These are phyloP conservation scores for Cladosporium oxysporum DNA, from an alignment of 2,329 filamentous ascomycete species.

Conservation along the genomic window DNA sequence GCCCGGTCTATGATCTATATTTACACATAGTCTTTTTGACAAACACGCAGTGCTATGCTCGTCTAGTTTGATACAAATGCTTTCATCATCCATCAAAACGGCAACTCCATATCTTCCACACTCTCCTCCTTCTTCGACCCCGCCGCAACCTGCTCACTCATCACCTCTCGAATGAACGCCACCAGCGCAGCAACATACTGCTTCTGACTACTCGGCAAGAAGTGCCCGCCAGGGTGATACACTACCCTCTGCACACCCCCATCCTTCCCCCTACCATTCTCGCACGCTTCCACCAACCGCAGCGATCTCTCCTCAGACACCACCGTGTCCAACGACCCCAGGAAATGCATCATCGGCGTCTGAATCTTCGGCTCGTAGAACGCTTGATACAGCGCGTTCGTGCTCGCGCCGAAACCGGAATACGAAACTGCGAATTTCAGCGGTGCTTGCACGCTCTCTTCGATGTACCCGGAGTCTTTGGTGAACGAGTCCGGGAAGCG, in stretches of 20 bases:
- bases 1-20: background rate
- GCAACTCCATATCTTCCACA: conserved; percentile 69
- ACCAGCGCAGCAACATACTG: conserved; percentile 77
- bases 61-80: background rate
- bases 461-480: conserved; percentile 35
- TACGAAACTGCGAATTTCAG: conserved; percentile 75
- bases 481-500: conserved; percentile 55
- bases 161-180: conserved; percentile 64
- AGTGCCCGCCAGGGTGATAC: conserved; percentile 86
- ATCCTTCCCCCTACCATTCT: conserved; percentile 44
- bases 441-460: conserved; percentile 51
- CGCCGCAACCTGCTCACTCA: conserved; percentile 43
- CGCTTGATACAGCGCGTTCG: conserved; percentile 62
- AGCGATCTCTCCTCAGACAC: conserved; percentile 76
- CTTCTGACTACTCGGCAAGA: conserved; percentile 75
- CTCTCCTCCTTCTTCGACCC: conserved; percentile 53
- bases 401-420: conserved; percentile 75
- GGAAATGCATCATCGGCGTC: conserved; percentile 78
- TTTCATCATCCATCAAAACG: conserved; percentile 49
- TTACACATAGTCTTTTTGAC: background rate
- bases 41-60: background rate
- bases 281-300: conserved; percentile 67
- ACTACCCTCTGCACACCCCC: conserved; percentile 50
- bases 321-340: conserved; percentile 83
- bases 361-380: conserved; percentile 74